A percentile compares a stretch with the other conserved stretches of the same genome.
These are phyloP conservation scores for Pelargonium fulgidum DNA, from an alignment of 441 rosid genomes.

Conservation along the genomic window DNA sequence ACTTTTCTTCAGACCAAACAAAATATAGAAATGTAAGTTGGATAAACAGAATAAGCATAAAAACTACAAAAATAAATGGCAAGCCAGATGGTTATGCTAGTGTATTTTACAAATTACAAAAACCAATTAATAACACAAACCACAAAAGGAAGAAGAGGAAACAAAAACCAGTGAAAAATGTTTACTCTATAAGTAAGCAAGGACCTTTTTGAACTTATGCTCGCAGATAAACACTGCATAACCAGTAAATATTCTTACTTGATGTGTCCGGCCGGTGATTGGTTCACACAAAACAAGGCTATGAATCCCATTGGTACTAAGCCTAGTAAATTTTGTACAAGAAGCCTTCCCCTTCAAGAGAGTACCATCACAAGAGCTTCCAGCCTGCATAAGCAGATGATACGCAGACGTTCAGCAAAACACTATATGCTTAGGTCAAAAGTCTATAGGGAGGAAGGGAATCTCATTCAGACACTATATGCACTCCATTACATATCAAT, in stretches of 20 bases:
- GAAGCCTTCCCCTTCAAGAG: slow-evolving; percentile 66
- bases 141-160: neutral
- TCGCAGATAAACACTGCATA: neutral
- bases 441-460: neutral
- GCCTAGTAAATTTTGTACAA: slow-evolving; percentile 73
- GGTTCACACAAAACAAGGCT: slow-evolving; percentile 88
- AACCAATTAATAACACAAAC: neutral
- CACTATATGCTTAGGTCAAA: neutral
- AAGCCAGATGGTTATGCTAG: neutral
- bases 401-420: slow-evolving; percentile 12
- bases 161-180: neutral
- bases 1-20: slow-evolving; percentile 2
- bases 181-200: neutral
- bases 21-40: neutral
- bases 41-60: neutral
- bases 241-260: slow-evolving; percentile 43
- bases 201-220: neutral
- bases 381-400: slow-evolving; percentile 38
- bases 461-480: no score
- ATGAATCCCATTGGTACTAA: slow-evolving; percentile 61
- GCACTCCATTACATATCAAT: neutral
- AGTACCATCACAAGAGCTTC: slow-evolving; percentile 31
- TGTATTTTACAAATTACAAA: neutral
- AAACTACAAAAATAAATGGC: neutral
- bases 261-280: slow-evolving; percentile 88